These are phyloP conservation scores for Botrytis fabae DNA, from an alignment of 2,329 filamentous ascomycete species.

Conservation along the genomic window DNA sequence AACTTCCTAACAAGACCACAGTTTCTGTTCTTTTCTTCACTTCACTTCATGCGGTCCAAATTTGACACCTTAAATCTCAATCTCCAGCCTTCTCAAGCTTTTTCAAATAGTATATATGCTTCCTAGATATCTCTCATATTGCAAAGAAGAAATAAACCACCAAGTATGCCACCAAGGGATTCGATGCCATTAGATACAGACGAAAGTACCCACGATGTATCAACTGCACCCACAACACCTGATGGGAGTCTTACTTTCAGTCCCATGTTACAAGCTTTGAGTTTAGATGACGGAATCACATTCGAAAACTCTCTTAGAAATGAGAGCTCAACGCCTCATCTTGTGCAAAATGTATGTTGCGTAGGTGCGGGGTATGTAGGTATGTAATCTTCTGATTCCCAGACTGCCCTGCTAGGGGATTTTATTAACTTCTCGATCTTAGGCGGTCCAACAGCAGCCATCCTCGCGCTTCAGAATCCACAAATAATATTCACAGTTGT, in stretches of 20 bases:
- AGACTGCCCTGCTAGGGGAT: rapidly evolving
- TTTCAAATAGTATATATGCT: background rate
- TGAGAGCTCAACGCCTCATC: background rate
- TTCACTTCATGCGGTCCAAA: background rate
- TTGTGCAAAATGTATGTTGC: conserved; percentile 65
- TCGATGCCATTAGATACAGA: conserved; percentile 37
- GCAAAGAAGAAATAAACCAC: background rate
- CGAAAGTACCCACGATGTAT: conserved; percentile 39
- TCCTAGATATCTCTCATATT: background rate
- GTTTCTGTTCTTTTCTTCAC: background rate
- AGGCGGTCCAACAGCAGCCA: conserved; percentile 72
- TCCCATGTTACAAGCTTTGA: conserved; percentile 43
- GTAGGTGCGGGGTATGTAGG: conserved; percentile 76
- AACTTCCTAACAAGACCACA: background rate
- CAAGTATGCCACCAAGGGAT: conserved; percentile 31
- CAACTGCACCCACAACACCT: conserved; percentile 49
- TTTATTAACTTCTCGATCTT: background rate
- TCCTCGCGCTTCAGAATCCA: conserved; percentile 73
- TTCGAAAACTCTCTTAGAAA: conserved; percentile 15
- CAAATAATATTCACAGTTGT: conserved; percentile 72
- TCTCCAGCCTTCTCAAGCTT: background rate
- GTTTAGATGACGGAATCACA: conserved; percentile 32
- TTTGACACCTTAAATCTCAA: background rate
- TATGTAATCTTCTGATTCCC: conserved; percentile 46
- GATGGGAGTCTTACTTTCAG: conserved; percentile 48